A percentile compares a stretch with the other conserved stretches of the same genome.
phyloP scores from a whole-genome alignment of 306 rosid species.

The Prunus davidiana region DNA sequence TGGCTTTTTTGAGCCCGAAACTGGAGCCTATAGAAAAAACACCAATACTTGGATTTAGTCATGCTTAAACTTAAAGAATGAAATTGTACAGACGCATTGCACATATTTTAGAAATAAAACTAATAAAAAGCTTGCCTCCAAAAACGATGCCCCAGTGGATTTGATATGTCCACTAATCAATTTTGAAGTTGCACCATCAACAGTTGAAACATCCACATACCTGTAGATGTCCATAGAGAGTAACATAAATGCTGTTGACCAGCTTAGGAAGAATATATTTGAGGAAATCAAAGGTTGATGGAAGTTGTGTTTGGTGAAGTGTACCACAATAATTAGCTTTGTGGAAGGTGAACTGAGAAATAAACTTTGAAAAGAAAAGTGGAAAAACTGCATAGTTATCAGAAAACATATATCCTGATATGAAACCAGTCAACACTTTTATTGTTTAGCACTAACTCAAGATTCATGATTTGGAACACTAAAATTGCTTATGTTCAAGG shows the following conservation, averaged over 20 bases:
- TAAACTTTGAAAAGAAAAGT: background rate
- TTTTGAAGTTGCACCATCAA: slow-evolving; percentile 76
- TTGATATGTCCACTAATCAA: slow-evolving; percentile 58
- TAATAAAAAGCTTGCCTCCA: slow-evolving; percentile 57
- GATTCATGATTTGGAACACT: background rate
- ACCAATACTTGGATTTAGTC: slow-evolving; percentile 19
- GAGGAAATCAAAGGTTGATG: slow-evolving; percentile 3
- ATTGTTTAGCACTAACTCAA: background rate
- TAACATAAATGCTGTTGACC: slow-evolving; percentile 13
- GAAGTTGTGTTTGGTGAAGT: background rate
- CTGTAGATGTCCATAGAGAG: slow-evolving; percentile 37
- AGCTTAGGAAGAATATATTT: slow-evolving; percentile 13
- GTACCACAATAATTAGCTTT: too few relatives aligned
- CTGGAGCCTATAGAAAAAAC: slow-evolving; percentile 72
- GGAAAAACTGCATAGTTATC: background rate
- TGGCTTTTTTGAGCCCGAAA: slow-evolving; percentile 94
- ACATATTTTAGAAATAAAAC: slow-evolving; percentile 6
- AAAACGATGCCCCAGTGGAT: slow-evolving; percentile 76
- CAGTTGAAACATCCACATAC: slow-evolving; percentile 92
- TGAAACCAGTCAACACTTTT: background rate
- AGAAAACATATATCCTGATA: background rate
- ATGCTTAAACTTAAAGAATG: background rate
- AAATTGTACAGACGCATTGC: slow-evolving; percentile 1
- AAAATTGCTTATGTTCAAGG: background rate
- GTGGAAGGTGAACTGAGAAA: background rate